Percentiles rank a stretch among this genome's conserved stretches.
Evolutionary conservation across 257 asterid species (phyloP).

Genomic region (Forsythia viridissima): DNA sequence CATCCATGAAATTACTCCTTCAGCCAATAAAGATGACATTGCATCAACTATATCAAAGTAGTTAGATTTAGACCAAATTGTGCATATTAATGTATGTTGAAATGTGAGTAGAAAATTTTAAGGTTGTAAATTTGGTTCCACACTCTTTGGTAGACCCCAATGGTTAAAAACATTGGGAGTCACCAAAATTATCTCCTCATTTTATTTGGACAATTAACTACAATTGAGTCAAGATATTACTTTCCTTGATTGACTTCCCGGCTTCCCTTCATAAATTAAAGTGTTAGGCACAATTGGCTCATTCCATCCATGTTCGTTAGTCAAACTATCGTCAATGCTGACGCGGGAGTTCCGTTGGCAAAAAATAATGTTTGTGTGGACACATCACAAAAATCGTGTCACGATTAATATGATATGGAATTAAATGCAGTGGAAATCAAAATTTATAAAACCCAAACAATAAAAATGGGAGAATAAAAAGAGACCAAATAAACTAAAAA

Average conservation of each 20-base stretch:
- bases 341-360: background rate
- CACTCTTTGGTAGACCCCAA: background rate
- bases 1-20: slow-evolving; percentile 14
- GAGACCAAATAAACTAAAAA: too few species aligned
- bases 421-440: background rate
- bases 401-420: background rate
- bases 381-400: background rate
- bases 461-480: background rate
- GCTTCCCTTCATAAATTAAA: background rate
- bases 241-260: background rate
- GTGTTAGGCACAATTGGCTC: background rate
- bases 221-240: background rate
- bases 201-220: background rate
- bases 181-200: background rate
- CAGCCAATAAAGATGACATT: slow-evolving; percentile 11
- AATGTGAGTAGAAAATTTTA: background rate
- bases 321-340: background rate
- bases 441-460: too few species aligned
- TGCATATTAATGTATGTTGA: background rate
- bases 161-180: background rate
- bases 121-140: slow-evolving; percentile 7
- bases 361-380: background rate
- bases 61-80: background rate
- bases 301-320: background rate
- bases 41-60: slow-evolving; percentile 1